A percentile compares a stretch with the other conserved stretches of the same genome.
These are phyloP conservation scores for Naegleria gruberi DNA, from an alignment of 208 protist genomes.

Conservation along the genomic window DNA sequence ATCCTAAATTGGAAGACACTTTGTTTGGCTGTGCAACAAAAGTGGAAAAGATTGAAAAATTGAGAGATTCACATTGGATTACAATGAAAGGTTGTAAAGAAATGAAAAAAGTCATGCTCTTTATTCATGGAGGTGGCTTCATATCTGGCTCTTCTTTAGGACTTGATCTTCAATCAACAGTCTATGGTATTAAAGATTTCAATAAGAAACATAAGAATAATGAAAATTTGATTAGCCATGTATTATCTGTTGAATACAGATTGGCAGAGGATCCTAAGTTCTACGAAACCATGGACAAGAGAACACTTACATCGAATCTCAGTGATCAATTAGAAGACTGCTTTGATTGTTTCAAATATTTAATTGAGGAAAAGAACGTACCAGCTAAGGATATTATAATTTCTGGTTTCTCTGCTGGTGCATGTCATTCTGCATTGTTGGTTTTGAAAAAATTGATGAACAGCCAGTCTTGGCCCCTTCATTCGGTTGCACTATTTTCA, in stretches of 20 bases:
- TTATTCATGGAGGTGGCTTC: not conserved
- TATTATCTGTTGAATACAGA: not conserved
- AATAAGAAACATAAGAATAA: not conserved
- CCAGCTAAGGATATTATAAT: not conserved
- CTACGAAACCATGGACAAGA: not conserved
- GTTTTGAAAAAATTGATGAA: not conserved
- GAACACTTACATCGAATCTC: not conserved
- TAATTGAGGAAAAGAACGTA: not conserved
- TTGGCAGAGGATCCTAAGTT: not conserved
- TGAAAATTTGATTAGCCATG: not conserved
- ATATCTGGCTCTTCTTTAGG: not conserved
- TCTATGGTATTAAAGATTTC: not conserved
- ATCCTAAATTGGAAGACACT: not conserved
- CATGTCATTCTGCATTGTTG: not conserved
- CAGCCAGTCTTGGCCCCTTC: not conserved
- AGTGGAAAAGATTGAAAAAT: not conserved
- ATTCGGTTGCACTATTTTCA: not conserved
- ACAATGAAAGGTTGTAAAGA: not conserved
- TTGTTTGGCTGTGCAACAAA: not conserved
- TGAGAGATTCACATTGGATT: not conserved
- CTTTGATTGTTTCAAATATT: not conserved
- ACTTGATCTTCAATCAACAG: not conserved
- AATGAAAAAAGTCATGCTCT: not conserved
- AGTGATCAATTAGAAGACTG: not conserved
- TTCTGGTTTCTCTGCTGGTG: not conserved